Base-by-base conservation (phyloP, 164 flowering plant species). In the Magnolia sinica region DNA sequence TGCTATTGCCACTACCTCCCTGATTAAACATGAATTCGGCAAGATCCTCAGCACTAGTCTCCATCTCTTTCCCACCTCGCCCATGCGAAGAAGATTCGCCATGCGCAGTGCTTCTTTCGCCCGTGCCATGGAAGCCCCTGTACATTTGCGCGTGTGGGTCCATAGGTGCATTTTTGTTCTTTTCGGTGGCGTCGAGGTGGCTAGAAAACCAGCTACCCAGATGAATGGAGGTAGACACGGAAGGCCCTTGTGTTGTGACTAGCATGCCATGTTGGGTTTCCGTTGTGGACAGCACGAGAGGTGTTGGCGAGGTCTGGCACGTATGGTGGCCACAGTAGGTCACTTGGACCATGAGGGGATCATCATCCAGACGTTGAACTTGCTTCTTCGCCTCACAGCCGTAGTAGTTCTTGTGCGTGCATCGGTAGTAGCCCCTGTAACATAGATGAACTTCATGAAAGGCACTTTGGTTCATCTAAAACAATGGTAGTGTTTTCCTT, bases 361-460 rank as follows among this genome's bases (percentile, higher is more conserved):
- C 89, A 3, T 87, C 72, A 59, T 93, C 93, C 2, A 86, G 80
- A 5, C 98, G 81, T 79, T 95, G 98, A 14, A 91, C 98, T 78
- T 88, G 96, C 81, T 93, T 95, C 87, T 90, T 95, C 8, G 98
- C 98, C 1, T 87, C 87, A 78, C 98, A 95, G 0, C 89, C 76
- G 79, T 85, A 91, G 68, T 87, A 76, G 76, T 80, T 93, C 76
- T 87, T 93, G 85, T 93, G 97, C 75, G 98, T 90, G 84, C 98
- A 95, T 70, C 98, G 87, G 80, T 58, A 76, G 55, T 76, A 76
- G 73, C 78, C 69, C 73, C 78, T 76, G 73, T 13, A 16, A 29
- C 13, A 37, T 37, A 0, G 45, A 37, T 37, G 45, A 37, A 37
- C 45, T 37, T 37, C 45, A 37, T 37, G 45, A 37, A 37, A 37